Percentiles rank a stretch among this genome's conserved stretches.
Conservation (phyloP, 1,284 basidiomycete genomes). For the Caloboletus firmus region DNA sequence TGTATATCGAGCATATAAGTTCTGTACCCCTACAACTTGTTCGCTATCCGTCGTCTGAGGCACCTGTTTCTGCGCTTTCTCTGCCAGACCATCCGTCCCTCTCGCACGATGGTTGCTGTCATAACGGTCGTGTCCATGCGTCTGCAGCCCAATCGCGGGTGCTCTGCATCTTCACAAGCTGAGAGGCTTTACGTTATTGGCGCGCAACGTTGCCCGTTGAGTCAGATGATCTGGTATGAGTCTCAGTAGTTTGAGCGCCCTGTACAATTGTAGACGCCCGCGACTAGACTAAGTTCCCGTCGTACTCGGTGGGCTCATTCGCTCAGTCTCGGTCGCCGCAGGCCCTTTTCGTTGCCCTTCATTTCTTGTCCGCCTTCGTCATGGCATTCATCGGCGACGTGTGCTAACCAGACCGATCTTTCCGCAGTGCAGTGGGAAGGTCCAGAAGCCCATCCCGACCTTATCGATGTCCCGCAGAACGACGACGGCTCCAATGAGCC, state of each 20-base stretch:
- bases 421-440: slow-evolving; percentile 71
- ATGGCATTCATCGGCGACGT: slow-evolving; percentile 12
- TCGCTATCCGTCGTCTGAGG: slow-evolving; percentile 37
- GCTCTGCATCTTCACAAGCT: slow-evolving; percentile 34
- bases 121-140: slow-evolving; percentile 35
- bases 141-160: slow-evolving; percentile 20
- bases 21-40: slow-evolving; percentile 38
- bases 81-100: slow-evolving; percentile 36
- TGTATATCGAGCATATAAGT: slow-evolving; percentile 40
- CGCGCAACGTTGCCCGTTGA: slow-evolving; percentile 37
- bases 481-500: slow-evolving; percentile 21
- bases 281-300: slow-evolving; percentile 21
- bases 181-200: slow-evolving; percentile 37
- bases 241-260: slow-evolving; percentile 30
- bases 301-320: slow-evolving; percentile 1
- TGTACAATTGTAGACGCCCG: slow-evolving; percentile 29
- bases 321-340: neutral
- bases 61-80: slow-evolving; percentile 30
- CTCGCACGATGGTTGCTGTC: slow-evolving; percentile 36
- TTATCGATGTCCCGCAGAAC: slow-evolving; percentile 28
- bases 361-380: slow-evolving; percentile 15
- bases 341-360: slow-evolving; percentile 7
- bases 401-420: slow-evolving; percentile 31
- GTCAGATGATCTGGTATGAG: slow-evolving; percentile 40
- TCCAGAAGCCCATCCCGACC: slow-evolving; percentile 50